Conservation (phyloP, 345 rosid species). For the Anastatica hierochuntica region DNA sequence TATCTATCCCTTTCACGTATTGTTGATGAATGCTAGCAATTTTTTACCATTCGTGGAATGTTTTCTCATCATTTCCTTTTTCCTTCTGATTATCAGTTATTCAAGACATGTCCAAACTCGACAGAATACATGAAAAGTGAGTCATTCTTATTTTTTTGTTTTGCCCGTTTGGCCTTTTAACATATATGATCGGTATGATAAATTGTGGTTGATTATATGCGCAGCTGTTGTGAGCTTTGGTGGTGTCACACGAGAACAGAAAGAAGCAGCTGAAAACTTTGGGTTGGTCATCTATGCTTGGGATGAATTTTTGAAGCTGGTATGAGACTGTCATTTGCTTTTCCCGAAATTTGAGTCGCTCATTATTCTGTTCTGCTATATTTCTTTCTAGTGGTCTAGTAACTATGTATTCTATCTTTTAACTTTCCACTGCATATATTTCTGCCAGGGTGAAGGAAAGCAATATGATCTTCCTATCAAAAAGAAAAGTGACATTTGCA, state of each 20-base stretch:
- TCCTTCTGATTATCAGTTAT: conserved; percentile 33
- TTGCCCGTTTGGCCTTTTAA: neutral
- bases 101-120: conserved; percentile 57
- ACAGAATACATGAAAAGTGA: conserved; percentile 53
- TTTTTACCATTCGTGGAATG: too few relatives aligned
- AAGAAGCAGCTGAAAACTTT: conserved; percentile 46
- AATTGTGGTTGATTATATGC: conserved; percentile 9
- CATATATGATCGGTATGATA: conserved; percentile 16
- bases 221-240: conserved; percentile 88
- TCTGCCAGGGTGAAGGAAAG: conserved; percentile 47
- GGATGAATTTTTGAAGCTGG: conserved; percentile 73
- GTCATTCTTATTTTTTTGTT: neutral
- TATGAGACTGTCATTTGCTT: conserved; percentile 13
- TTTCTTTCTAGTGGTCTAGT: neutral
- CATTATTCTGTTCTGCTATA: neutral
- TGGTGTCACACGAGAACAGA: conserved; percentile 42
- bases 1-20: conserved; percentile 17
- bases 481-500: conserved; percentile 67
- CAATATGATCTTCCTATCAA: conserved; percentile 66
- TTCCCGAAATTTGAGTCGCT: neutral
- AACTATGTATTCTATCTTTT: conserved; percentile 1
- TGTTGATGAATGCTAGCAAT: too few relatives aligned
- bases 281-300: conserved; percentile 54
- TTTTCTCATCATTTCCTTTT: neutral
- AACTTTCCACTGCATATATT: too few relatives aligned